Evolutionary conservation across 2,329 filamentous ascomycete species (phyloP).

Genomic region (Cadophora sp.): DNA sequence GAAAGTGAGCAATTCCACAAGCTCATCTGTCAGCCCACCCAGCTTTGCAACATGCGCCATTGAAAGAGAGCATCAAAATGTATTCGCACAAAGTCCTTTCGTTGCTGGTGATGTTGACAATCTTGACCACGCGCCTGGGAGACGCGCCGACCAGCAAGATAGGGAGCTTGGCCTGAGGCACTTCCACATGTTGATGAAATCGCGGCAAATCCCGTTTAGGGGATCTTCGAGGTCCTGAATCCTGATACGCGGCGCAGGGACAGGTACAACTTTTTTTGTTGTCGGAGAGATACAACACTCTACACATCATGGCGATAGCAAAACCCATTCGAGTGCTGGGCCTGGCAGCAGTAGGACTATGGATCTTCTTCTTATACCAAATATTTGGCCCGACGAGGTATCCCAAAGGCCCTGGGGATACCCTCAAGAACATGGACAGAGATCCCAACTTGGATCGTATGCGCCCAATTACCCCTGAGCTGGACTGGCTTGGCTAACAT

Average conservation of each 20-base stretch:
- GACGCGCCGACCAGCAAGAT: slow-evolving; percentile 24
- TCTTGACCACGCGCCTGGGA: slow-evolving; percentile 20
- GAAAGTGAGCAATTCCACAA: slow-evolving; percentile 70
- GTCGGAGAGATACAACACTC: slow-evolving; percentile 28
- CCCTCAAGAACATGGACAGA: slow-evolving; percentile 67
- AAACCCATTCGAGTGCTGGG: slow-evolving; percentile 83
- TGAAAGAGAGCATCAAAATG: neutral
- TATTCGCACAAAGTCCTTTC: neutral
- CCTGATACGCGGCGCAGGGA: slow-evolving; percentile 23
- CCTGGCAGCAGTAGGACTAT: slow-evolving; percentile 72
- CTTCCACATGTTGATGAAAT: slow-evolving; percentile 1
- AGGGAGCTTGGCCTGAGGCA: slow-evolving; percentile 2
- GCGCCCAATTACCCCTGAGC: slow-evolving; percentile 45
- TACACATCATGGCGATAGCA: slow-evolving; percentile 77
- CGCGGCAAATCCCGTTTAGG: slow-evolving; percentile 24
- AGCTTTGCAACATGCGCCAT: slow-evolving; percentile 78
- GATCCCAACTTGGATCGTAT: slow-evolving; percentile 90
- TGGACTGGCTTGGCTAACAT: slow-evolving; percentile 23
- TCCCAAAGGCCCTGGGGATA: slow-evolving; percentile 50
- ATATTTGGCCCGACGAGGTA: slow-evolving; percentile 66
- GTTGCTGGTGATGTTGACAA: neutral
- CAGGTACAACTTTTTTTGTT: slow-evolving; percentile 26
- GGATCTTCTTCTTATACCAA: slow-evolving; percentile 81
- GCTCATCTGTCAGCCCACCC: slow-evolving; percentile 70
- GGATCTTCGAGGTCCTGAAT: slow-evolving; percentile 20